Conservation (phyloP, 768 basidiomycete genomes). For the Trametopsis cervina region DNA sequence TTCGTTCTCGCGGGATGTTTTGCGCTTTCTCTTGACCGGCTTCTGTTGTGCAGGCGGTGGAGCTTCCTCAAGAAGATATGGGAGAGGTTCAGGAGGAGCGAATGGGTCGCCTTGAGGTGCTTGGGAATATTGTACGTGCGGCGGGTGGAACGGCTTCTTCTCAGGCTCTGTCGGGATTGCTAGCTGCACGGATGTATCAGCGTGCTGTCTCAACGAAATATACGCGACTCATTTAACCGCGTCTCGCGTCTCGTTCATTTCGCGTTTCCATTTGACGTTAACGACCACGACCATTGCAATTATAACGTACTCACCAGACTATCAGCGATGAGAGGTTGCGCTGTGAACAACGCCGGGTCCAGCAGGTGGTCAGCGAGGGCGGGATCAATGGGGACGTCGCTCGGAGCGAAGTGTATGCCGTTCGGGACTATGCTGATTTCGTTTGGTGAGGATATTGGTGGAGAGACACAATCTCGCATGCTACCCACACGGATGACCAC, state of each 20-base stretch:
- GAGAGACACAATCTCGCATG: constrained; percentile 63
- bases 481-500: constrained; percentile 2
- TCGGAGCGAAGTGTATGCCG: constrained; percentile 47
- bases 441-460: constrained; percentile 38
- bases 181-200: constrained; percentile 6
- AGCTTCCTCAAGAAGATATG: constrained; percentile 42
- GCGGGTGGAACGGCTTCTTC: constrained; percentile 14
- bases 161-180: constrained; percentile 7
- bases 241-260: constrained; percentile 18
- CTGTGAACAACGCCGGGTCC: constrained; percentile 20
- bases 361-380: constrained; percentile 37
- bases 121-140: constrained; percentile 52
- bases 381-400: constrained; percentile 80
- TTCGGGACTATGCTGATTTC: constrained; percentile 51
- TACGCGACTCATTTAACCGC: constrained; percentile 15
- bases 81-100: constrained; percentile 51
- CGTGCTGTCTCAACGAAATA: constrained; percentile 11
- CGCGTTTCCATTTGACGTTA: constrained; percentile 9
- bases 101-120: constrained; percentile 82
- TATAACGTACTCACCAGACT: constrained; percentile 17
- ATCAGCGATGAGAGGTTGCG: constrained; percentile 4
- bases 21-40: constrained; percentile 40
- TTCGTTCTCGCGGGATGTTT: constrained; percentile 45
- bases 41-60: constrained; percentile 33
- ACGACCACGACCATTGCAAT: constrained; percentile 2